These are phyloP conservation scores for Pleurotus tuber-regium DNA, from an alignment of 768 basidiomycete genomes.

Conservation along the genomic window DNA sequence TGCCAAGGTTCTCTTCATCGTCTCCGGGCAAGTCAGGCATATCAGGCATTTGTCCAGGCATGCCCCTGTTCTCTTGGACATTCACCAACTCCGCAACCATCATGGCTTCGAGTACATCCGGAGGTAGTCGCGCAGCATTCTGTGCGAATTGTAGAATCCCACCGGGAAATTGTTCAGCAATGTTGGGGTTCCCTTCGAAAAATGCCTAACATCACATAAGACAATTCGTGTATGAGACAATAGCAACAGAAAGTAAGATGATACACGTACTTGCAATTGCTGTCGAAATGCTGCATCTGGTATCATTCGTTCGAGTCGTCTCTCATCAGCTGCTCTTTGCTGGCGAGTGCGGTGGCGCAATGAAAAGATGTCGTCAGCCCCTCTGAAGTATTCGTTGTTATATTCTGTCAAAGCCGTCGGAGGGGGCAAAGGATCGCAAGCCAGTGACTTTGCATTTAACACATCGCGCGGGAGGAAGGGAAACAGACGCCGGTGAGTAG, in stretches of 20 bases:
- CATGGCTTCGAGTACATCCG: conserved; percentile 59
- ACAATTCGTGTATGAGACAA: neutral
- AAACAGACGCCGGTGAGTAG: conserved; percentile 55
- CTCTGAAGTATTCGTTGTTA: conserved; percentile 71
- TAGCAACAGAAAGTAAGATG: neutral
- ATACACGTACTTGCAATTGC: conserved; percentile 50
- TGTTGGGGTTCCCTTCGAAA: conserved; percentile 52
- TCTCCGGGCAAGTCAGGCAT: conserved; percentile 16
- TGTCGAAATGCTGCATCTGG: conserved; percentile 55
- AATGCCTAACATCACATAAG: conserved; percentile 33
- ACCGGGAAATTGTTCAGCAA: conserved; percentile 59
- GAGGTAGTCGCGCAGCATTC: conserved; percentile 49
- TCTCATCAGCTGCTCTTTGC: conserved; percentile 32
- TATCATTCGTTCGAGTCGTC: conserved; percentile 53
- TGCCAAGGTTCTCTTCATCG: conserved; percentile 20
- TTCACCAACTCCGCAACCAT: conserved; percentile 42
- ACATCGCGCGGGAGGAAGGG: conserved; percentile 69
- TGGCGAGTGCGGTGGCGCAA: conserved; percentile 15
- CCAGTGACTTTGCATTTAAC: conserved; percentile 51
- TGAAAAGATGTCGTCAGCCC: conserved; percentile 51
- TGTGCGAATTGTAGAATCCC: conserved; percentile 66
- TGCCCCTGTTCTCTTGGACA: conserved; percentile 33
- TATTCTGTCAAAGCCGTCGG: conserved; percentile 56
- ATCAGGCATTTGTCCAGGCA: conserved; percentile 44
- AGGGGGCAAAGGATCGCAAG: conserved; percentile 89